These are phyloP conservation scores for Papilionanthe hybrid DNA, from an alignment of 116 monocot species.

Conservation along the genomic window DNA sequence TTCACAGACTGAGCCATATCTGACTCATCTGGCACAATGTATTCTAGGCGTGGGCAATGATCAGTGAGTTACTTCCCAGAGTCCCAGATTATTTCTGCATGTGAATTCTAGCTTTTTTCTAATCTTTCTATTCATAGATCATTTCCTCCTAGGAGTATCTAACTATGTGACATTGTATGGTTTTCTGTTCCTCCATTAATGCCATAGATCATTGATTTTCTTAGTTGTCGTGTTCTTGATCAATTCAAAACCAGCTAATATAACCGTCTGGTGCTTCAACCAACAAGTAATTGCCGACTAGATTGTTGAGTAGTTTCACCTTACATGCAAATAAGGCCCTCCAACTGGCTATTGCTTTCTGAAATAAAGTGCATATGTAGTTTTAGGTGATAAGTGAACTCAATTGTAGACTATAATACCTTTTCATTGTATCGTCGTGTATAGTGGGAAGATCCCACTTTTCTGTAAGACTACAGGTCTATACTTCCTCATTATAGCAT, in stretches of 20 bases:
- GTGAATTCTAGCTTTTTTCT: neutral
- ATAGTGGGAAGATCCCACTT: neutral
- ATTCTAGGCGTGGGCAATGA: conserved; percentile 66
- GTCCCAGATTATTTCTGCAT: neutral
- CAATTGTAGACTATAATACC: neutral
- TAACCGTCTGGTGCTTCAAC: neutral
- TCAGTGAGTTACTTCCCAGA: conserved; percentile 13
- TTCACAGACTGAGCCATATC: conserved; percentile 79
- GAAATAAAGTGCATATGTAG: neutral
- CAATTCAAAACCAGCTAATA: neutral
- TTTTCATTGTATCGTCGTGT: neutral
- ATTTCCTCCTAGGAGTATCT: too few relatives aligned
- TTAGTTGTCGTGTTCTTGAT: neutral
- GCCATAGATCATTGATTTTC: neutral
- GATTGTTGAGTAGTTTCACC: neutral
- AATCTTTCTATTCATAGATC: neutral
- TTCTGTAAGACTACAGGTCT: neutral
- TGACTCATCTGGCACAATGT: conserved; percentile 89
- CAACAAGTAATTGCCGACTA: neutral
- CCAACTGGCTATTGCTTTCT: neutral
- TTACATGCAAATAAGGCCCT: too few relatives aligned
- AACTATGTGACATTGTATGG: too few relatives aligned
- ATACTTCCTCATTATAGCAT: neutral
- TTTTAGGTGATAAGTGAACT: neutral
- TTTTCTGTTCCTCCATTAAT: neutral